Evolutionary conservation across 352 stramenopile species (phyloP).

Genomic region (Albugo laibachii): DNA sequence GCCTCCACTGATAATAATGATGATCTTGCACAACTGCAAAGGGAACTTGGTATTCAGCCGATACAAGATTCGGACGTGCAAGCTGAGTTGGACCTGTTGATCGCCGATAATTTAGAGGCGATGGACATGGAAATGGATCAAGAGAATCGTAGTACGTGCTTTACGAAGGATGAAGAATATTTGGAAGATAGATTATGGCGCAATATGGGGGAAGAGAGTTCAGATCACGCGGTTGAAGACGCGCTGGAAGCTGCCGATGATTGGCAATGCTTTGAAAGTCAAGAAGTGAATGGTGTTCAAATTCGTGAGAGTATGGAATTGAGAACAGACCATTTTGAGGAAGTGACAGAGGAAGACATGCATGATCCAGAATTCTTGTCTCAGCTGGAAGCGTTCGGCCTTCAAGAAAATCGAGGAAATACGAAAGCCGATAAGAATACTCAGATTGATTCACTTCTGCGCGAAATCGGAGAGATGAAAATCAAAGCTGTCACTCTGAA

Average conservation of each 20-base stretch:
- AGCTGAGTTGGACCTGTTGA: slow-evolving; percentile 32
- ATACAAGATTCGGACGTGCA: slow-evolving; percentile 50
- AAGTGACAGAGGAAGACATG: slow-evolving; percentile 69
- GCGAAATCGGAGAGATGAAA: slow-evolving; percentile 17
- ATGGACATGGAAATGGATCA: slow-evolving; percentile 2
- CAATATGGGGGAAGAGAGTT: neutral
- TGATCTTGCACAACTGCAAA: slow-evolving; percentile 38
- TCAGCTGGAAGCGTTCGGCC: slow-evolving; percentile 27
- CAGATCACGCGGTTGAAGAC: neutral
- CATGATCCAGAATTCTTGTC: slow-evolving; percentile 40
- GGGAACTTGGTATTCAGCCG: slow-evolving; percentile 54
- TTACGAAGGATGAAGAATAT: slow-evolving; percentile 25
- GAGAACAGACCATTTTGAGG: slow-evolving; percentile 11
- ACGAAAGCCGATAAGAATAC: slow-evolving; percentile 39
- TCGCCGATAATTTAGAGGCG: slow-evolving; percentile 10
- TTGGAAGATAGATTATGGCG: slow-evolving; percentile 7
- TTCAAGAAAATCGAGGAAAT: slow-evolving; percentile 24
- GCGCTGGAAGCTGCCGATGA: slow-evolving; percentile 2
- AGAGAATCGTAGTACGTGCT: slow-evolving; percentile 30
- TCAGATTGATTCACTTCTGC: slow-evolving; percentile 11
- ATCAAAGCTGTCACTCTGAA: slow-evolving; percentile 3
- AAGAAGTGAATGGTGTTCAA: too few species aligned
- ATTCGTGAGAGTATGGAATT: neutral
- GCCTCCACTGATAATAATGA: slow-evolving; percentile 4
- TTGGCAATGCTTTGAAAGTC: neutral